Base-by-base conservation (phyloP, 2,329 filamentous ascomycete genomes). In the Aspergillus pseudonomiae region DNA sequence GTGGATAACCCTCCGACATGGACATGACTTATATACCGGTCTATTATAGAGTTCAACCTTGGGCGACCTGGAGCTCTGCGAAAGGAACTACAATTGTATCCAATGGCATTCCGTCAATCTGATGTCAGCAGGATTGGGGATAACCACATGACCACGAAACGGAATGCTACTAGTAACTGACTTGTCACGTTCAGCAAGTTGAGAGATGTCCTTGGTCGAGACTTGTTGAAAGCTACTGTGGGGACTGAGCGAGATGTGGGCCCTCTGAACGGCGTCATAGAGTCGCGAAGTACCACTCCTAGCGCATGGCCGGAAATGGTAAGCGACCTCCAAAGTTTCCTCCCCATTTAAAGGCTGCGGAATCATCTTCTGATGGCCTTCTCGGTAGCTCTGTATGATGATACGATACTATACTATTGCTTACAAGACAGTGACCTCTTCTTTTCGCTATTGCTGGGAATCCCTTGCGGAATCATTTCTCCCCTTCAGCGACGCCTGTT, bases 111-210 rank as follows among this genome's bases (percentile, higher is more conserved):
- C 58, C 58, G 48, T 60, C 46, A 60, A 32, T 21, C 46, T 60
- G 58, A 60, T 60, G 58, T 60, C 58, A 60, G 48, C 45, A 26
- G 36, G 43, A 32, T 16, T 32, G 48, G 28, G 21, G 11, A 26
- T 12, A 10, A 39, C 32, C 52, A 55, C 52, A 55, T 52, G 48
- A 52, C 48, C 19, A 7, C n/a, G 12, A 32, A n/a, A 34, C 16
- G 5, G 48, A 4, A 52, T 52, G 7, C 14, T 14, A 24, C 21
- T 24, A 24, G 21, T 24, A 30, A 52, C 11, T 11, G 32, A 39
- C 52, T 54, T 21, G 30, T 30, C 24, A 19, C 45, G 12, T 6
- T 16, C 14, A 26, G 12, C 10, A 28, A 48, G 14, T 26, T 16
- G 16, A 36, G 14, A 36, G 6, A 36, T 36, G 14, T 12, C 16